Evolutionary conservation across 164 flowering plant genomes (phyloP).

Genomic region (Cinnamomum chago): DNA sequence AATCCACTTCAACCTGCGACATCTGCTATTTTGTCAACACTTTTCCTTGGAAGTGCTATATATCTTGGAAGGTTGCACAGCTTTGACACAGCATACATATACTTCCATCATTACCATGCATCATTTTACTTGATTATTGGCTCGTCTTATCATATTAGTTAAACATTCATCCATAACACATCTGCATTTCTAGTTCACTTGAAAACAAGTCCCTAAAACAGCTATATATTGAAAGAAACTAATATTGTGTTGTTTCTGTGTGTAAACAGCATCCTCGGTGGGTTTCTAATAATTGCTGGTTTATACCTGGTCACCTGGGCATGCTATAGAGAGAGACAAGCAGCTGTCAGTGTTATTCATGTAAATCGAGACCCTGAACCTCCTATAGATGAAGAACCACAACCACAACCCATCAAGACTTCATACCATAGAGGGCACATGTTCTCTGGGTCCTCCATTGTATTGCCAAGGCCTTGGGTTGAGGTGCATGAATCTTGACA

Average conservation of each 20-base stretch:
- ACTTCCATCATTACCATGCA: neutral
- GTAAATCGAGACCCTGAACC: conserved; percentile 43
- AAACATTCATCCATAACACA: neutral
- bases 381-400: conserved; percentile 37
- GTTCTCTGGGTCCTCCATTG: conserved; percentile 42
- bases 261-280: conserved; percentile 73
- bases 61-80: conserved; percentile 82
- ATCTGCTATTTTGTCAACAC: conserved; percentile 79
- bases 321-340: conserved; percentile 57
- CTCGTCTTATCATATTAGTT: neutral
- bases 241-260: conserved; percentile 6
- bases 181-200: no score
- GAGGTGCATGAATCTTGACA: conserved; percentile 11
- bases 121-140: neutral
- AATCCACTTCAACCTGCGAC: conserved; percentile 94
- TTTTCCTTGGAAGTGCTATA: conserved; percentile 90
- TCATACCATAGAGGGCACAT: conserved; percentile 49
- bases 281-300: conserved; percentile 72
- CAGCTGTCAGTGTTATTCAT: conserved; percentile 24
- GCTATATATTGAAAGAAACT: neutral
- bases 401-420: conserved; percentile 26
- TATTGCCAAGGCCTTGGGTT: conserved; percentile 42
- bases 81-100: neutral
- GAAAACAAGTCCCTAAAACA: neutral
- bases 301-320: conserved; percentile 98